Conservation (phyloP, 305 asterid species). For the Striga hermonthica region DNA sequence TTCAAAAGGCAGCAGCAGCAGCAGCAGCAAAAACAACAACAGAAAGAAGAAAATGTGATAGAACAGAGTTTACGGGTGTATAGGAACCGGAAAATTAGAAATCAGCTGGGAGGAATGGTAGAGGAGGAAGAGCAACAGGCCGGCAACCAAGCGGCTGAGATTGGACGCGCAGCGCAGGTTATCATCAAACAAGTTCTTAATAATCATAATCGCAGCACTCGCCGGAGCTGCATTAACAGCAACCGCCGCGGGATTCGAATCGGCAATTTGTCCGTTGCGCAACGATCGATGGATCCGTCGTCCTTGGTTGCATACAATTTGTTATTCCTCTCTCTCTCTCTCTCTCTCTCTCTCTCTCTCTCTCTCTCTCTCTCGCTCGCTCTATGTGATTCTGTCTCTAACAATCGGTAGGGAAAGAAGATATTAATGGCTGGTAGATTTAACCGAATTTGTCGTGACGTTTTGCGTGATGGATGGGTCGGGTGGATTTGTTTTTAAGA, state of each 20-base stretch:
- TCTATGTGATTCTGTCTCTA: too few species aligned
- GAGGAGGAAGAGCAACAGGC: slow-evolving; percentile 71
- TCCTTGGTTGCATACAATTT: slow-evolving; percentile 60
- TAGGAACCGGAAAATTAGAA: slow-evolving; percentile 71
- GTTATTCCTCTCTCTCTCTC: slow-evolving; percentile 8
- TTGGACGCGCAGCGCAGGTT: slow-evolving; percentile 62
- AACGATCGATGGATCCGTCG: slow-evolving; percentile 37
- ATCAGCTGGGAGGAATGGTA: slow-evolving; percentile 61
- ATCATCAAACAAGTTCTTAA: slow-evolving; percentile 82
- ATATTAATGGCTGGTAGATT: too few species aligned
- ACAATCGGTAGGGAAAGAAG: too few species aligned
- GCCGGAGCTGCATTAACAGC: slow-evolving; percentile 32
- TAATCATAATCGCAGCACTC: slow-evolving; percentile 41
- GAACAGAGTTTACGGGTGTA: slow-evolving; percentile 52
- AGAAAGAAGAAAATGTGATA: background rate
- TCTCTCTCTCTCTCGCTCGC: slow-evolving; percentile 1
- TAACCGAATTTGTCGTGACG: too few species aligned
- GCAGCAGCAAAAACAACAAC: background rate
- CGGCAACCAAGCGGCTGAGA: slow-evolving; percentile 88
- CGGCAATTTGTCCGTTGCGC: slow-evolving; percentile 4
- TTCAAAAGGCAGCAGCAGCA: background rate
- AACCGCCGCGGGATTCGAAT: slow-evolving; percentile 22
- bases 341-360: slow-evolving; percentile 17
- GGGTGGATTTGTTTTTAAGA: too few species aligned
- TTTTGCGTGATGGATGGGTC: too few species aligned